Evolutionary conservation across 352 stramenopile species (phyloP).

Genomic region (Phytophthora sp.): DNA sequence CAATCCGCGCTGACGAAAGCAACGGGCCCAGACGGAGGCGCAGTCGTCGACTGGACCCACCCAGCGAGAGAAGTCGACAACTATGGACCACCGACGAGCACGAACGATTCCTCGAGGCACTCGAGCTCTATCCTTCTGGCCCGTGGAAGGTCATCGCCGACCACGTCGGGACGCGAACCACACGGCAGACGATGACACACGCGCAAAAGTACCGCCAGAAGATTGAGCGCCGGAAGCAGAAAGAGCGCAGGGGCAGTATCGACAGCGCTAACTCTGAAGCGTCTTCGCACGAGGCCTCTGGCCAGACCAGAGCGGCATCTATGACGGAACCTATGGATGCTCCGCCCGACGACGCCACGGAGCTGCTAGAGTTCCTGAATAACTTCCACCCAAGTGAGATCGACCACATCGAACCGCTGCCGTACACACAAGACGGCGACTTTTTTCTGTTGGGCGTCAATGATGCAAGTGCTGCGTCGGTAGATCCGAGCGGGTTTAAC

Average conservation of each 20-base stretch:
- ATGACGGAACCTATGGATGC: conserved; percentile 4
- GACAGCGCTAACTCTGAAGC: not conserved
- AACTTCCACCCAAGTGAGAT: conserved; percentile 30
- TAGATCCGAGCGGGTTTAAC: not conserved
- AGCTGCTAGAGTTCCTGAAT: conserved; percentile 29
- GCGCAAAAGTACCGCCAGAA: conserved; percentile 49
- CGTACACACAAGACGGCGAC: conserved; percentile 5
- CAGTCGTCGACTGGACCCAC: conserved; percentile 11
- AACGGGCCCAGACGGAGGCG: conserved; percentile 7
- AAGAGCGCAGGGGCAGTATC: conserved; percentile 8
- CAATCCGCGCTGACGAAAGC: conserved; percentile 18
- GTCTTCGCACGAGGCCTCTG: not conserved
- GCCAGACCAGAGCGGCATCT: conserved; percentile 4
- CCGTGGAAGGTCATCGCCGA: conserved; percentile 39
- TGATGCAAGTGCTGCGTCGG: not conserved
- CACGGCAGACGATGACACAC: conserved; percentile 41
- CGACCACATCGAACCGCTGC: conserved; percentile 18
- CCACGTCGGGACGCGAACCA: conserved; percentile 34
- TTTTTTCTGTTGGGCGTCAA: too few species aligned
- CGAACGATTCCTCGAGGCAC: conserved; percentile 40
- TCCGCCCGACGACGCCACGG: conserved; percentile 2
- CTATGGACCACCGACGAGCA: conserved; percentile 48
- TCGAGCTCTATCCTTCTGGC: conserved; percentile 39
- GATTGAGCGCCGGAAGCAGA: conserved; percentile 29
- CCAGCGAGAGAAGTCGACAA: conserved; percentile 24